Percentiles rank a stretch among this genome's conserved stretches.
Evolutionary conservation across 257 asterid species (phyloP).

Genomic region (Solanum sejunctum): DNA sequence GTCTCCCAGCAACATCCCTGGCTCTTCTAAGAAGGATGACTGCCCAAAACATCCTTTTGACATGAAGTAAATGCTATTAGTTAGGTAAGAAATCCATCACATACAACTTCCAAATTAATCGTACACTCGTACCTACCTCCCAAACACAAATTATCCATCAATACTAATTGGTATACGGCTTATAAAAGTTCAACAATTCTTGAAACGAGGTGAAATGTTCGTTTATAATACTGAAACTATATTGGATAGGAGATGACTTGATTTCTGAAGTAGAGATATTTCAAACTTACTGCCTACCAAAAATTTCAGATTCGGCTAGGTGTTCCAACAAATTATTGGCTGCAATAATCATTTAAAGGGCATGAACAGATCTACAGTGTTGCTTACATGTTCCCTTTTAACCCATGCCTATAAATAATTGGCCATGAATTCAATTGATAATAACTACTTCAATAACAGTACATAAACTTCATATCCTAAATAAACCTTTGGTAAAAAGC

Average conservation of each 20-base stretch:
- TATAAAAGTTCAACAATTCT: background rate
- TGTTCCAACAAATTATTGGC: background rate
- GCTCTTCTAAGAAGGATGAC: too few species aligned
- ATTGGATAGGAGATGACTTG: background rate
- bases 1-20: too few species aligned
- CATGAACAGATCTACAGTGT: background rate
- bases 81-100: too few species aligned
- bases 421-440: background rate
- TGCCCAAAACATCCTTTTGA: too few species aligned
- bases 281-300: background rate
- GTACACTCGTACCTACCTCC: too few species aligned
- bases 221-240: background rate
- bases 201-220: background rate
- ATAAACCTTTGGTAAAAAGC: background rate
- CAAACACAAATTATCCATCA: too few species aligned
- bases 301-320: background rate
- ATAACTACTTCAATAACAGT: background rate
- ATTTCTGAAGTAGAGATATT: background rate
- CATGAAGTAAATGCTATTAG: too few species aligned
- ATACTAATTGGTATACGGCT: background rate
- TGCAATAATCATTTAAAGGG: background rate
- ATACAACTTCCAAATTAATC: too few species aligned
- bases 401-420: background rate
- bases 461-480: background rate
- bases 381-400: background rate